phyloP scores from a whole-genome alignment of 2,329 filamentous ascomycete species.

The Ophiostoma montium region DNA sequence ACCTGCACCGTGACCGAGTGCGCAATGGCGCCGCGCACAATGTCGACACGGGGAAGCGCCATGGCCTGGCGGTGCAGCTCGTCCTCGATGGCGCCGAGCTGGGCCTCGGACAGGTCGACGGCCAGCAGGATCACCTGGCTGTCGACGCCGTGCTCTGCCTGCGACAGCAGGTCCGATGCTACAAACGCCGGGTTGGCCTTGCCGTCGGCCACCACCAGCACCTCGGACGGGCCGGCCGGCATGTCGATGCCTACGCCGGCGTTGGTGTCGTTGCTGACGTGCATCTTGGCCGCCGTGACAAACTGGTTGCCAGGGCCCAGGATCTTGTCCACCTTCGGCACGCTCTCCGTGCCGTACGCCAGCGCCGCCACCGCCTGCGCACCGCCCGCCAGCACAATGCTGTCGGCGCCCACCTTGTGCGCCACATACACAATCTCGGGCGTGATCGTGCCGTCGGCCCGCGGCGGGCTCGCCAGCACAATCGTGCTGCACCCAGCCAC shows the following conservation, averaged over 20 bases:
- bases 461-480: slow-evolving; percentile 80
- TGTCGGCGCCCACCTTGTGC: slow-evolving; percentile 91
- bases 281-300: slow-evolving; percentile 96
- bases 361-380: slow-evolving; percentile 92
- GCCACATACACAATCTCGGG: slow-evolving; percentile 96
- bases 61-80: slow-evolving; percentile 80
- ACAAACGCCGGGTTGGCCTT: slow-evolving; percentile 86
- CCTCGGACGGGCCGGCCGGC: slow-evolving; percentile 92
- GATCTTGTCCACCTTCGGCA: slow-evolving; percentile 97
- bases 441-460: slow-evolving; percentile 77
- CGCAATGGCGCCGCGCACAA: slow-evolving; percentile 76
- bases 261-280: slow-evolving; percentile 92
- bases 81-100: slow-evolving; percentile 74
- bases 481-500: slow-evolving; percentile 94
- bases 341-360: slow-evolving; percentile 90
- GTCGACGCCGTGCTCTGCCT: slow-evolving; percentile 93
- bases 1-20: slow-evolving; percentile 78
- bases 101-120: slow-evolving; percentile 57
- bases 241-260: slow-evolving; percentile 95
- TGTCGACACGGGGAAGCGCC: slow-evolving; percentile 78
- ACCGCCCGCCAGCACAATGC: slow-evolving; percentile 88
- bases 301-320: slow-evolving; percentile 96
- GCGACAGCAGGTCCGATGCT: slow-evolving; percentile 79
- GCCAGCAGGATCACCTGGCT: slow-evolving; percentile 89
- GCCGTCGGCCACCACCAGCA: slow-evolving; percentile 87